Base-by-base conservation (phyloP, 345 rosid species). In the Leavenworthia alabamica region DNA sequence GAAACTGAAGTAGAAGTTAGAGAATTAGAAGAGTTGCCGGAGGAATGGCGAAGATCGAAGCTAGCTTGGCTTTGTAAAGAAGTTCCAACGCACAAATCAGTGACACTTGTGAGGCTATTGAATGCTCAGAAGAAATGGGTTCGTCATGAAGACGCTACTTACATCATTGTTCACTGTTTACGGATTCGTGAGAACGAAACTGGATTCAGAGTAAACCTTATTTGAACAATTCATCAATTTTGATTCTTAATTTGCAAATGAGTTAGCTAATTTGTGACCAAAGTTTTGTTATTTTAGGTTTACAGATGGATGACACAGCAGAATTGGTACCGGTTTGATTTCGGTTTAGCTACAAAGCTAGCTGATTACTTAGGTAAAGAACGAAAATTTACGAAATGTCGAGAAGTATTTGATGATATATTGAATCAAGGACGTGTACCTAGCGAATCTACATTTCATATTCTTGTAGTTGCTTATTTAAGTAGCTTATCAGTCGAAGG, bases 61-160 rank as follows among this genome's bases (percentile, higher is more conserved):
- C 68, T 92, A 36, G 98, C 95, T 0, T 86, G 98, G 98, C 84
- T 91, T 11, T 91, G 96, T 66, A 89, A 89, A 64, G 87, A 92
- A 62, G 73, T 86, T 46, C 96, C 95, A 3, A 68, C 85, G 35
- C 89, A 89, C 14, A 86, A 81, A 63, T 67, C 83, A 27, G 93
- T 85, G 41, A 83, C 90, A 50, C 49, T 85, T 41, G 77, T 75
- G 29, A 81, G 90, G 68, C 78, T 86, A 8, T 73, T 93, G 54
- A 89, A 85, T 29, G 89, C 78, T 4, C 96, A 89, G 73, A 85
- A 77, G 78, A 86, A 89, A 76, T 93, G 96, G 99, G 58, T 89
- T 63, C 77, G 79, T 41, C 97, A 93, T 70, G 94, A 83, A 53
- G 94, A 89, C 24, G 91, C 88, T 40, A 83, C 89, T 36, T 89